Evolutionary conservation across 768 basidiomycete species (phyloP), one percentile per base, ranked within the genome.

Genomic region (Dentipellis fragilis): DNA sequence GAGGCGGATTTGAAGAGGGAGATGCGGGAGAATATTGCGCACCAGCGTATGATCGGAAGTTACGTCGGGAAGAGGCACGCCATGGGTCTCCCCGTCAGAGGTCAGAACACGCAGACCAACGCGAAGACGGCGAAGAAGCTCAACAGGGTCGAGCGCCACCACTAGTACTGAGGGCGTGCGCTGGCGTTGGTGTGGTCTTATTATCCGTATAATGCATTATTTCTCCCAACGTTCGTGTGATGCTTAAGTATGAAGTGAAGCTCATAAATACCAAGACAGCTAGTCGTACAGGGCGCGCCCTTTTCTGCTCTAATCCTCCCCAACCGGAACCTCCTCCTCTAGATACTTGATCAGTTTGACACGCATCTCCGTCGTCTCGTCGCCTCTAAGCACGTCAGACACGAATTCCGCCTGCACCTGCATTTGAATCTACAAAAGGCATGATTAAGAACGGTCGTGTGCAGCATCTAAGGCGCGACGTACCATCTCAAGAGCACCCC

Each of bases 401-500:
- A 95, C 65, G 68, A 98, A 97, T 46, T 83, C 81, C 10, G 82
- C 86, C 57, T 93, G 87, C 17, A 94, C 93, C 68, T 95, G 94
- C 80, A 97, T 88, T 69, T 98, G 95, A 29, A 97, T 85, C 95
- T 97, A 67, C 48, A 39, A 7, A 7, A 14, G 10, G n/a, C 23
- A 23, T 49, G 3, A 49, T n/a, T 4, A 29, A 3, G 40, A 42
- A 9, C 40, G 19, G 34, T 17, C 12, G 7, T 45, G 49, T 58
- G 49, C 65, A 60, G 56, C 52, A 49, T 48, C 40, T 37, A 2
- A 29, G 7, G 36, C 23, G 35, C 9, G 19, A 69, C 79, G 58
- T 64, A 96, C 96, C 96, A 99, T 98, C 73, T 99, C 96, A 51
- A 99, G 68, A 37, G 93, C 83, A 3, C 96, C 96, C 52, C 94